Conservation (phyloP, 2,329 filamentous ascomycete species). For the Hymenoscyphus scutula region DNA sequence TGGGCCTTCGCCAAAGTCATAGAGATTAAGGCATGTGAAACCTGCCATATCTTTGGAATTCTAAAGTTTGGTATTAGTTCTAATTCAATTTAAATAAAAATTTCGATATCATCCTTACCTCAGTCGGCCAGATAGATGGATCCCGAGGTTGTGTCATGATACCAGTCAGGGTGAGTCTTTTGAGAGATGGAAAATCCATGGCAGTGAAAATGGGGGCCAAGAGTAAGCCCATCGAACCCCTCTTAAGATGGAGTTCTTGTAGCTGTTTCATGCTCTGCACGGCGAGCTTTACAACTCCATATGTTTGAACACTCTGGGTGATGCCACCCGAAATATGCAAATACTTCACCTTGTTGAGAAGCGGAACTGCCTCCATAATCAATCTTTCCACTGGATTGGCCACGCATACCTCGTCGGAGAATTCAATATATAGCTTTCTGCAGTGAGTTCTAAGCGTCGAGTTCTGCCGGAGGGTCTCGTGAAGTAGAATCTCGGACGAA, state of each 20-base stretch:
- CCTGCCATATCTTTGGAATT: not conserved
- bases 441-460: not conserved
- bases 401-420: not conserved
- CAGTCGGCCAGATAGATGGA: conserved; percentile 5
- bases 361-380: not conserved
- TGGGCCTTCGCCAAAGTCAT: not conserved
- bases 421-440: not conserved
- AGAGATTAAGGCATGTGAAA: not conserved
- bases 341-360: not conserved
- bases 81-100: not conserved
- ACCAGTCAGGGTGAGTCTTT: not conserved
- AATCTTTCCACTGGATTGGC: conserved; percentile 4
- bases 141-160: conserved; percentile 3
- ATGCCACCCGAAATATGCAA: conserved; percentile 6
- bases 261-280: conserved; percentile 4
- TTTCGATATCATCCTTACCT: not conserved
- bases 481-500: not conserved
- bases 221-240: not conserved
- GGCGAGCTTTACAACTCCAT: conserved; percentile 4
- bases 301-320: not conserved
- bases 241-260: not conserved
- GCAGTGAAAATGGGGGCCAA: conserved; percentile 2
- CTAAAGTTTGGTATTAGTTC: not conserved
- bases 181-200: not conserved
- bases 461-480: not conserved